These are phyloP conservation scores for Gossypium davidsonii DNA, from an alignment of 441 rosid genomes.

Conservation along the genomic window DNA sequence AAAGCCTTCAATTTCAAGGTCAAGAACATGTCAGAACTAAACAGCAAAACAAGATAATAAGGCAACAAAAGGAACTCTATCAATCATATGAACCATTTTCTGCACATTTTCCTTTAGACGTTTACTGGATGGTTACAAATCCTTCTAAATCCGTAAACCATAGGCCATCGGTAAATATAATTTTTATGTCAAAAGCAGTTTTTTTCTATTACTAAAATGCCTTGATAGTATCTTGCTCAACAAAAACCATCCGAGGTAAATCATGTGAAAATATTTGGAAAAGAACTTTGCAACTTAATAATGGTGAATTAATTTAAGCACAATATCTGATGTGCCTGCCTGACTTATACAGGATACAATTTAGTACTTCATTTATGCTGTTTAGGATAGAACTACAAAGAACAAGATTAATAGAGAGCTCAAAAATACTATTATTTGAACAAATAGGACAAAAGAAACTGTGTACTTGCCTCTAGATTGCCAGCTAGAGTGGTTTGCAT, in stretches of 20 bases:
- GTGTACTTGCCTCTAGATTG: constrained; percentile 19
- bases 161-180: neutral
- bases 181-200: neutral
- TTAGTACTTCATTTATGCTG: neutral
- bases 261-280: neutral
- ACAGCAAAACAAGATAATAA: neutral
- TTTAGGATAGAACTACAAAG: neutral
- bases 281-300: neutral
- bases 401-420: neutral
- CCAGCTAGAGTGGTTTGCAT: neutral
- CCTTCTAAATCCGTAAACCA: neutral
- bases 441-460: neutral
- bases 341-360: neutral
- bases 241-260: neutral
- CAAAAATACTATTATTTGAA: neutral
- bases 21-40: neutral
- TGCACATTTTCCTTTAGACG: neutral
- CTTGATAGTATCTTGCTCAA: neutral
- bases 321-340: neutral
- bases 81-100: neutral
- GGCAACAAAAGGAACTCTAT: neutral
- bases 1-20: neutral
- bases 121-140: neutral
- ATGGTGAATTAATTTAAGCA: neutral
- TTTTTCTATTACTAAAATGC: neutral